These are phyloP conservation scores for Suillus subaureus DNA, from an alignment of 768 basidiomycete genomes.

Conservation along the genomic window DNA sequence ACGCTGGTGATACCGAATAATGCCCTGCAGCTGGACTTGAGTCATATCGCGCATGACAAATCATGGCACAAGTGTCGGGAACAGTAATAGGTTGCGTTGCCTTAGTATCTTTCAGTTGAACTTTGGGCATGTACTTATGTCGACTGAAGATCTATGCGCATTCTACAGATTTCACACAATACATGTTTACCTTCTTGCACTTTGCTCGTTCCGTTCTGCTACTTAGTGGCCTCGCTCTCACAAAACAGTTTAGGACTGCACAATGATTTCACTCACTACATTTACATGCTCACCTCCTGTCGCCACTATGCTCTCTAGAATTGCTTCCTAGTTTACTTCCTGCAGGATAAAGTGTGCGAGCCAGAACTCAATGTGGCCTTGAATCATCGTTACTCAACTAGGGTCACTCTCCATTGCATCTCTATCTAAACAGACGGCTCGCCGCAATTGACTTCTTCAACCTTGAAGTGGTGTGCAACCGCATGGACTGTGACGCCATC, in stretches of 20 bases:
- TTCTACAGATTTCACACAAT: neutral
- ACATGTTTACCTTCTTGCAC: too few species aligned
- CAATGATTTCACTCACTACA: neutral
- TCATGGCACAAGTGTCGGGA: neutral
- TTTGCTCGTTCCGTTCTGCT: too few species aligned
- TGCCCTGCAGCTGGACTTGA: slow-evolving; percentile 2
- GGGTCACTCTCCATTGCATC: too few species aligned
- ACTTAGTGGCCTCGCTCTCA: too few species aligned
- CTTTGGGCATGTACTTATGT: neutral
- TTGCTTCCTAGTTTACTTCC: neutral
- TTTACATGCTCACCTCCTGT: neutral
- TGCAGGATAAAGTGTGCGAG: neutral
- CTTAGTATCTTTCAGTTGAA: too few species aligned
- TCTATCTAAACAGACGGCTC: neutral
- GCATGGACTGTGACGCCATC: neutral
- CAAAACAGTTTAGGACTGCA: neutral
- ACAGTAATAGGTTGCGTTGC: neutral
- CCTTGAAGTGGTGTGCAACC: neutral
- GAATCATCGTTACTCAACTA: neutral
- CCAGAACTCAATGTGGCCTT: neutral
- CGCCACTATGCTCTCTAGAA: neutral
- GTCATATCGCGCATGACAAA: neutral
- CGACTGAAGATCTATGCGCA: neutral
- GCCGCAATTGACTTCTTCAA: too few species aligned
- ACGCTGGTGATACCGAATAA: neutral